A percentile compares a stretch with the other conserved stretches of the same genome.
These are phyloP conservation scores for Fusarium praegraminearum DNA, from an alignment of 2,329 filamentous ascomycete genomes.

Conservation along the genomic window DNA sequence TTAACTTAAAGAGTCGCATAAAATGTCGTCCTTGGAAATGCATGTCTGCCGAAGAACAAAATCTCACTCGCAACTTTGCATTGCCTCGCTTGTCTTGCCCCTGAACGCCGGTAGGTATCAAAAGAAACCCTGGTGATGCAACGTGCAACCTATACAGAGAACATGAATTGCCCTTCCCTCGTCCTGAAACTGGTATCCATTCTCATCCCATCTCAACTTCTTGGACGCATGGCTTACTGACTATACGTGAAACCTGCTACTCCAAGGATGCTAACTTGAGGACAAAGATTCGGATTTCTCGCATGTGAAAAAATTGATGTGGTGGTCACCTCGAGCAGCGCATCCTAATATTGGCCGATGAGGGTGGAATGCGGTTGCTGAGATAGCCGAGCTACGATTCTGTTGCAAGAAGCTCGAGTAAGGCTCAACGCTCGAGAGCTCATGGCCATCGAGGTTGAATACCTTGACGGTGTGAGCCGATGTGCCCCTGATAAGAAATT, in stretches of 20 bases:
- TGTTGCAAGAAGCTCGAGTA: slow-evolving; percentile 90
- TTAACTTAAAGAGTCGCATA: slow-evolving; percentile 6
- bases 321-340: slow-evolving; percentile 85
- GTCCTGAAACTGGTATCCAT: slow-evolving; percentile 18
- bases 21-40: slow-evolving; percentile 17
- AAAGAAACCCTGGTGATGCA: slow-evolving; percentile 42
- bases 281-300: slow-evolving; percentile 59
- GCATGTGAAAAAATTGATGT: slow-evolving; percentile 89
- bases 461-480: slow-evolving; percentile 90
- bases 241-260: slow-evolving; percentile 31
- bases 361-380: slow-evolving; percentile 93
- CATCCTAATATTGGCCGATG: slow-evolving; percentile 92
- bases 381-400: slow-evolving; percentile 83
- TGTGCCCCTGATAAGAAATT: slow-evolving; percentile 74
- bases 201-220: slow-evolving; percentile 1
- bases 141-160: slow-evolving; percentile 43
- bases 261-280: slow-evolving; percentile 48
- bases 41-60: slow-evolving; percentile 24
- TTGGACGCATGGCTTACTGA: slow-evolving; percentile 12
- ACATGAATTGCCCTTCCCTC: slow-evolving; percentile 19
- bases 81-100: slow-evolving; percentile 40
- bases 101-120: slow-evolving; percentile 43
- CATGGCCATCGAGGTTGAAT: slow-evolving; percentile 86
- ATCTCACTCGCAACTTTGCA: slow-evolving; percentile 21
- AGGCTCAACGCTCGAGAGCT: slow-evolving; percentile 87